These are phyloP conservation scores for Lonicera japonica DNA, from an alignment of 129 eudicot species.

Conservation along the genomic window DNA sequence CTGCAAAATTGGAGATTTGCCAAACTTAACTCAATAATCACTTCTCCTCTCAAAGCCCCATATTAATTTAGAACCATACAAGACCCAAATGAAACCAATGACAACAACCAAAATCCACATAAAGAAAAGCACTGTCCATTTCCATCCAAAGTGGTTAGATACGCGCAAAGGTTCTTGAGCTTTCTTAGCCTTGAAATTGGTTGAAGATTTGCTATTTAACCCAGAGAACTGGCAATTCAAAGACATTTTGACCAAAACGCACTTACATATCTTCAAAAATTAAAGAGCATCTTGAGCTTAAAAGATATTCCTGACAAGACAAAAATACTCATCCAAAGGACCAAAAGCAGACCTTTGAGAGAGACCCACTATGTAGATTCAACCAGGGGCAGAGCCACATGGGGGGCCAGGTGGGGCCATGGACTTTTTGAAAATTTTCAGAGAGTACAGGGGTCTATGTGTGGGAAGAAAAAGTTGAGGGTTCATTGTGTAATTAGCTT, in stretches of 20 bases:
- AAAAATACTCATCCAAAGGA: too few species aligned
- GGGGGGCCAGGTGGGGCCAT: too few species aligned
- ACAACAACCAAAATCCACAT: constrained; percentile 27
- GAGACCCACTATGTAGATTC: too few species aligned
- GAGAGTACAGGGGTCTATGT: too few species aligned
- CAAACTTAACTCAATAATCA: constrained; percentile 20
- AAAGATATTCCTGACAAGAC: constrained; percentile 22
- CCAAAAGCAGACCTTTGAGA: too few species aligned
- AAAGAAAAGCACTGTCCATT: constrained; percentile 32
- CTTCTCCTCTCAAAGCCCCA: constrained; percentile 15
- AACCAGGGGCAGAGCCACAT: too few species aligned
- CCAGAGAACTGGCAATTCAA: constrained; percentile 48
- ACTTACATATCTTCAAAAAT: constrained; percentile 51
- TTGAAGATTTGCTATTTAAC: constrained; percentile 27
- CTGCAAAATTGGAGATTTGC: constrained; percentile 25
- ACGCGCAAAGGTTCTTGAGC: constrained; percentile 25
- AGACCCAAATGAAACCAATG: constrained; percentile 42
- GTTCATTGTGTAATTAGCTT: too few species aligned
- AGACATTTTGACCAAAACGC: constrained; percentile 56
- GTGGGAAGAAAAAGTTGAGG: too few species aligned
- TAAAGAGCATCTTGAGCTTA: constrained; percentile 29
- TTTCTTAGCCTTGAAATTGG: constrained; percentile 37
- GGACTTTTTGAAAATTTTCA: too few species aligned
- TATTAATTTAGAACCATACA: too few species aligned
- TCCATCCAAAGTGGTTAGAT: too few species aligned